Base-by-base conservation (phyloP, 2,329 filamentous ascomycete species). In the Talaromyces marneffei region DNA sequence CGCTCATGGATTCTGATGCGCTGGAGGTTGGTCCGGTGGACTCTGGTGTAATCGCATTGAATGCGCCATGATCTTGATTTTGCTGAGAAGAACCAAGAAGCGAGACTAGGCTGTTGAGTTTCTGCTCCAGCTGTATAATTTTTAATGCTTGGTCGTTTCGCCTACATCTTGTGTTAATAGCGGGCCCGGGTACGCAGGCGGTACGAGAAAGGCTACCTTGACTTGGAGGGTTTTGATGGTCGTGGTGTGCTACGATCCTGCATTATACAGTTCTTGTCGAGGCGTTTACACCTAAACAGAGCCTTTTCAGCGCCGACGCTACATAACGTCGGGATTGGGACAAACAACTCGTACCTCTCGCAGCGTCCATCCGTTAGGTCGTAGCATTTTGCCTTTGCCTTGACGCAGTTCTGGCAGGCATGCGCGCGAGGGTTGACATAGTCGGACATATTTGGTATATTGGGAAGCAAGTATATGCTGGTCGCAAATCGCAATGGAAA, bases 201-300 rank as follows among this genome's bases (percentile, higher is more conserved):
- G n/a, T 42, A n/a, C 8, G 18, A 23, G 33, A 39, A 23, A 55
- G 52, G 52, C 52, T 42, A 57, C 55, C 55, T 57, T 44, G 55
- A 35, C 55, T 57, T 57, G 55, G 39, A 46, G 35, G 55, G 55
- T 18, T 57, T 57, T 16, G 57, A 52, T 33, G 57, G 57, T n/a
- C 57, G 57, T 59, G 57, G 44, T 59, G 57, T 52, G 46, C 44
- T 59, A 52, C 57, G 57, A 52, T 59, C 57, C 57, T 59, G 57
- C 57, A 59, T 59, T 59, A 53, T 37, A 44, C 57, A 59, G 31
- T 59, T 44, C 44, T 59, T 59, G 25, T 59, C 57, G 44, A 59
- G 57, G 46, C 57, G 57, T 53, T 59, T 59, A 59, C 57, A 59
- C 35, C 57, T 59, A 59, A 46, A 50, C 55, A 31, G 6, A 33